Conservation (phyloP, 2,329 filamentous ascomycete species). For the Penicillium sp. region DNA sequence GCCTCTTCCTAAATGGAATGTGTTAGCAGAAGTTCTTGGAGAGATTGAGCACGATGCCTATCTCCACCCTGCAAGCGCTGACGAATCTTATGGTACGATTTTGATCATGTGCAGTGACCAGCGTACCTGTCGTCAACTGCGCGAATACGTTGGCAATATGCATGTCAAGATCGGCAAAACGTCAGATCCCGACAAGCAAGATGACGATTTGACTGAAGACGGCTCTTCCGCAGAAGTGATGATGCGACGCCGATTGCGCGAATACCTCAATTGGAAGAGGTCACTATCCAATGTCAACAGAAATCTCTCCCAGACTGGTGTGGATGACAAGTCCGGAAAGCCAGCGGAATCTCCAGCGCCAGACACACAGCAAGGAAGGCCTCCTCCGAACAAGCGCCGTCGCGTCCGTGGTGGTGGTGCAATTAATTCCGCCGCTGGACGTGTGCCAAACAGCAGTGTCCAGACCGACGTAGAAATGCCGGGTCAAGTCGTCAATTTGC, state of each 20-base stretch:
- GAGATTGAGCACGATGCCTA: conserved; percentile 91
- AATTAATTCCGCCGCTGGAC: conserved; percentile 52
- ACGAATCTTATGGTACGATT: conserved; percentile 85
- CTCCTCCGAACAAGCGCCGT: conserved; percentile 77
- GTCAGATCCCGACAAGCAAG: conserved; percentile 43
- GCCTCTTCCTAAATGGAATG: conserved; percentile 87
- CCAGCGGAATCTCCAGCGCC: conserved; percentile 17
- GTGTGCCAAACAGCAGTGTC: conserved; percentile 68
- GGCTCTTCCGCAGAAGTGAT: conserved; percentile 73
- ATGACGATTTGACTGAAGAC: conserved; percentile 50
- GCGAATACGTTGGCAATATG: conserved; percentile 90
- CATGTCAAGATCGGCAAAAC: conserved; percentile 53
- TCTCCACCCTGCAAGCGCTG: conserved; percentile 67
- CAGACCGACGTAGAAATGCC: conserved; percentile 71
- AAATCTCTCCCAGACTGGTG: conserved; percentile 32
- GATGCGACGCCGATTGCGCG: conserved; percentile 80
- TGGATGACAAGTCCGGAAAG: conserved; percentile 19
- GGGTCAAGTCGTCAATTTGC: conserved; percentile 70
- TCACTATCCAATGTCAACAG: conserved; percentile 78
- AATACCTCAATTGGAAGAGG: conserved; percentile 84
- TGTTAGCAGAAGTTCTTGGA: conserved; percentile 82
- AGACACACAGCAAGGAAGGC: conserved; percentile 51
- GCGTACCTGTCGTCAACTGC: conserved; percentile 76
- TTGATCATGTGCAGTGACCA: conserved; percentile 93
- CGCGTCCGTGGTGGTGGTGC: conserved; percentile 73